Evolutionary conservation across 164 flowering plant genomes (phyloP).

Genomic region (Malania oleifera): DNA sequence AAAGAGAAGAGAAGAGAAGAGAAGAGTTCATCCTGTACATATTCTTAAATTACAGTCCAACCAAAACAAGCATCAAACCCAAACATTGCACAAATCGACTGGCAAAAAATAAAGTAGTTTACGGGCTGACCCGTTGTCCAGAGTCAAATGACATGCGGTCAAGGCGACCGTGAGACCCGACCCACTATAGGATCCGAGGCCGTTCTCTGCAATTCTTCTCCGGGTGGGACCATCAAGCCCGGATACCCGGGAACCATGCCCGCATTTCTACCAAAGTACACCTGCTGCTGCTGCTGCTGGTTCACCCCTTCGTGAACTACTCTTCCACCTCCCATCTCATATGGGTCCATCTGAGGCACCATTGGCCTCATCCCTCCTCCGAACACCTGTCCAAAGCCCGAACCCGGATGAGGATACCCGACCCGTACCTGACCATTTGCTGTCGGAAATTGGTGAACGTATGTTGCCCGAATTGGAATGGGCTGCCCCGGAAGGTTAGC

Average conservation of each 20-base stretch:
- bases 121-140: no score
- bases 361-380: conserved; percentile 36
- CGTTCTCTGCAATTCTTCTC: conserved; percentile 26
- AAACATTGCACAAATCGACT: no score
- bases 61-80: no score
- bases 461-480: conserved; percentile 31
- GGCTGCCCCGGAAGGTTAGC: conserved; percentile 35
- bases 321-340: conserved; percentile 20
- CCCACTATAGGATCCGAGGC: conserved; percentile 28
- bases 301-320: conserved; percentile 24
- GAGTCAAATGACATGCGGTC: background rate
- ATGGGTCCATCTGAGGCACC: conserved; percentile 12
- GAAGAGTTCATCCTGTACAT: no score
- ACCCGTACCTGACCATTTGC: conserved; percentile 35
- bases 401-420: conserved; percentile 28
- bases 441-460: conserved; percentile 32
- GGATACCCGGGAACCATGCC: conserved; percentile 37
- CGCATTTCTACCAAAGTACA: conserved; percentile 40
- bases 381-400: conserved; percentile 36
- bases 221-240: conserved; percentile 29
- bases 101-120: no score
- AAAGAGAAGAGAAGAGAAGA: no score
- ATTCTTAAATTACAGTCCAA: no score
- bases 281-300: conserved; percentile 21
- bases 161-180: conserved; percentile 21